A percentile compares a stretch with the other conserved stretches of the same genome.
Conservation (phyloP, 306 rosid species). For the Oxytropis ochrocephala region DNA sequence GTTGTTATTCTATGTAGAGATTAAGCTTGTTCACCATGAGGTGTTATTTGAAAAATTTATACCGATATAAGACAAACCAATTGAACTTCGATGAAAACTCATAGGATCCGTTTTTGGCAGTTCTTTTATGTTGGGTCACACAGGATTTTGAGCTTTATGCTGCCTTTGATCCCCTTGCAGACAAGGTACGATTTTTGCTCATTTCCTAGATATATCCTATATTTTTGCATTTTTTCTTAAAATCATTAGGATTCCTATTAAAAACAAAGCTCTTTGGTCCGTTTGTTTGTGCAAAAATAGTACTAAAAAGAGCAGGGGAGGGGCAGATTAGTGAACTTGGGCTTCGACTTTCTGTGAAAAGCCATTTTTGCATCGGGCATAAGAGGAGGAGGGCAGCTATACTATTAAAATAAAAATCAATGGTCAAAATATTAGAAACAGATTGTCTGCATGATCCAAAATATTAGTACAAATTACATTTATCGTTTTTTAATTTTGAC, state of each 20-base stretch:
- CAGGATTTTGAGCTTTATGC: conserved; percentile 99
- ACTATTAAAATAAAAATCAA: background rate
- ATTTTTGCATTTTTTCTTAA: background rate
- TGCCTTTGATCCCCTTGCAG: conserved; percentile 98
- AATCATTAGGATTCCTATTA: background rate
- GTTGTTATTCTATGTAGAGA: background rate
- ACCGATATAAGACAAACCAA: background rate
- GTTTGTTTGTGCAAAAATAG: background rate
- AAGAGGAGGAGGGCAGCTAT: background rate
- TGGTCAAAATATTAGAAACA: background rate
- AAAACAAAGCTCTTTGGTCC: background rate
- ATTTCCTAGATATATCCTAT: background rate
- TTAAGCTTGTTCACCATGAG: background rate
- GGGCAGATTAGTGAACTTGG: background rate
- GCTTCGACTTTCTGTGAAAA: background rate
- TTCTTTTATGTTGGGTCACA: conserved; percentile 96
- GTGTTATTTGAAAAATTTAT: background rate
- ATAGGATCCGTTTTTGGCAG: conserved; percentile 38
- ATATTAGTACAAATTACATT: background rate
- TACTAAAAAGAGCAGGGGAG: background rate
- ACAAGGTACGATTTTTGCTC: conserved; percentile 53
- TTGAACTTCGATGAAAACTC: conserved; percentile 19
- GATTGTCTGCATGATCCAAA: too few relatives aligned
- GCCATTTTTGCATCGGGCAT: background rate
- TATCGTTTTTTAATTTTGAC: background rate